A percentile compares a stretch with the other conserved stretches of the same genome.
Conservation (phyloP, 306 rosid species). For the Purshia tridentata region DNA sequence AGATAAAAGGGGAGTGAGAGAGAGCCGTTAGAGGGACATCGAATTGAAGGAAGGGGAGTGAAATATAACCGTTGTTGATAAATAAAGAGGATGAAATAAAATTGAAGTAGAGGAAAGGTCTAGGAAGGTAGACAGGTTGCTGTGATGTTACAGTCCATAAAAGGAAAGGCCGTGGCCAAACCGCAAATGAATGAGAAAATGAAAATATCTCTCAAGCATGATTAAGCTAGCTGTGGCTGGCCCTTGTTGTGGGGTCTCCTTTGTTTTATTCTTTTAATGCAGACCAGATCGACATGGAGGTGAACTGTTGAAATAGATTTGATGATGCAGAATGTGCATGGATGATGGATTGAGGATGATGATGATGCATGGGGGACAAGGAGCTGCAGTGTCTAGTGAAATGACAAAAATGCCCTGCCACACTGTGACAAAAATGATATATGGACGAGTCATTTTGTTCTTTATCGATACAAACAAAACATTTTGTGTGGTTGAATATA, state of each 20-base stretch:
- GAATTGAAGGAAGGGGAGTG: not conserved
- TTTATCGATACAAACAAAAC: too few relatives aligned
- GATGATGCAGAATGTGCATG: too few relatives aligned
- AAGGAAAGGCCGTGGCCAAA: not conserved
- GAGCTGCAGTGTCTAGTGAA: not conserved
- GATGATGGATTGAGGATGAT: not conserved
- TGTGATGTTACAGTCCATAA: not conserved
- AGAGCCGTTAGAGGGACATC: conserved; percentile 12
- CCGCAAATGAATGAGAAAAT: not conserved
- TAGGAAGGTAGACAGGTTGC: not conserved
- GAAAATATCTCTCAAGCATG: conserved; percentile 27
- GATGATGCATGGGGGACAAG: not conserved
- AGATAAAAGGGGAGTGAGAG: not conserved
- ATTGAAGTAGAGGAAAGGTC: not conserved
- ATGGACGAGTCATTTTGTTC: too few relatives aligned
- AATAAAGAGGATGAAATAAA: not conserved
- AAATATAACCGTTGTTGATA: conserved; percentile 27
- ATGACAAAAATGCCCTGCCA: conserved; percentile 1
- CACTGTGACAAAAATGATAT: not conserved
- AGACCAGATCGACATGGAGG: too few relatives aligned
- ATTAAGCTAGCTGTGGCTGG: not conserved
- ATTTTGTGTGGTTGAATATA: too few relatives aligned
- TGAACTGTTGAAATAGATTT: too few relatives aligned
- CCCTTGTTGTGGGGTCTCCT: conserved; percentile 13
- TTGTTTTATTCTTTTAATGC: too few relatives aligned